Percentiles rank a stretch among this genome's conserved stretches.
phyloP scores from a whole-genome alignment of 2,329 filamentous ascomycete genomes.

The Penicillium sp. region DNA sequence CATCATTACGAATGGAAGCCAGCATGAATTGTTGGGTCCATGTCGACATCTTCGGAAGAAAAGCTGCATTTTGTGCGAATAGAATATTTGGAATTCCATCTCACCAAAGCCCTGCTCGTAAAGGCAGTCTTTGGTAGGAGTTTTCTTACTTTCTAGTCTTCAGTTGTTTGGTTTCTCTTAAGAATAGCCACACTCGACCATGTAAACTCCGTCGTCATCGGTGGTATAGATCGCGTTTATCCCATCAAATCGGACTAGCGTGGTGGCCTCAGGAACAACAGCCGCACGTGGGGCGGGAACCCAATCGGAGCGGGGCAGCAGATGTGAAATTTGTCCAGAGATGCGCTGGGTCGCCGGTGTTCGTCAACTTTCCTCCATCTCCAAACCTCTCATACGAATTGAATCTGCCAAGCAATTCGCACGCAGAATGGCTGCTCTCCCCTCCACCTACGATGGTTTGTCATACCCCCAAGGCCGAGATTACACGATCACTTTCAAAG shows the following conservation, averaged over 20 bases:
- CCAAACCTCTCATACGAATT: slow-evolving; percentile 36
- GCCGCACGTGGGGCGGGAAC: slow-evolving; percentile 31
- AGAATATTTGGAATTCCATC: neutral
- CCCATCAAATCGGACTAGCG: neutral
- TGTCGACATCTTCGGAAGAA: neutral
- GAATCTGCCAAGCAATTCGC: slow-evolving; percentile 40
- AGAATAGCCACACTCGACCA: neutral
- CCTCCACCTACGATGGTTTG: slow-evolving; percentile 63
- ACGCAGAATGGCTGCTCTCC: slow-evolving; percentile 57
- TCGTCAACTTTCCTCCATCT: slow-evolving; percentile 31
- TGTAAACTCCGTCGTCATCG: neutral
- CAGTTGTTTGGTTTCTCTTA: neutral
- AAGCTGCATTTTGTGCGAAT: slow-evolving; percentile 1
- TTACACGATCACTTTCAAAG: neutral
- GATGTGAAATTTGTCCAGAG: slow-evolving; percentile 27
- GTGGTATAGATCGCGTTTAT: slow-evolving; percentile 9
- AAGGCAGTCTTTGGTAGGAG: neutral
- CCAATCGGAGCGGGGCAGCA: slow-evolving; percentile 30
- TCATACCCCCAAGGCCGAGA: slow-evolving; percentile 13
- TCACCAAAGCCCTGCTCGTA: neutral
- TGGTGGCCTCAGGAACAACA: neutral
- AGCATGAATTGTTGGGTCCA: slow-evolving; percentile 32
- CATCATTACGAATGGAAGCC: slow-evolving; percentile 67
- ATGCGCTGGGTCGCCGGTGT: slow-evolving; percentile 23
- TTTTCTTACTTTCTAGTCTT: neutral